A percentile compares a stretch with the other conserved stretches of the same genome.
Conservation (phyloP, 495 filamentous ascomycete species). For the Aspergillus carlsbadensis region DNA sequence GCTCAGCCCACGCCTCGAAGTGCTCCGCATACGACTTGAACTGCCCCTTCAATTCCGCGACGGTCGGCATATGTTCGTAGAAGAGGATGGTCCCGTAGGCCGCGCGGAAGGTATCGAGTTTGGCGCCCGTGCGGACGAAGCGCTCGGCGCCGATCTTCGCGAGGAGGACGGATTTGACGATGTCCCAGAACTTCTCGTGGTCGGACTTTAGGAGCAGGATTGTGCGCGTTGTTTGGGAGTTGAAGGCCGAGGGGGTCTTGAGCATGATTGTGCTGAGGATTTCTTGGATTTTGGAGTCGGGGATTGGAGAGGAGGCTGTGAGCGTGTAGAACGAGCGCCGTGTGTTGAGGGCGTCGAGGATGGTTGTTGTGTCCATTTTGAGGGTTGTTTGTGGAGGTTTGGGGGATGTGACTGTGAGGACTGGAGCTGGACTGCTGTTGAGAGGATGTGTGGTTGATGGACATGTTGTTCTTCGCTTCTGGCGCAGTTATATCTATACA, state of each 20-base stretch:
- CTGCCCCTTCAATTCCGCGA: slow-evolving; percentile 21
- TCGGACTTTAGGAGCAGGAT: slow-evolving; percentile 33
- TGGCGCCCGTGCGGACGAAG: slow-evolving; percentile 13
- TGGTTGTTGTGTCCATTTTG: background rate
- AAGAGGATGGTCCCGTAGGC: slow-evolving; percentile 41
- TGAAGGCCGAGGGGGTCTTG: slow-evolving; percentile 33
- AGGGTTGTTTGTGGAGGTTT: no score
- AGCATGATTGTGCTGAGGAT: slow-evolving; percentile 28
- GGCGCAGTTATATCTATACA: no score
- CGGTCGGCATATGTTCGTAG: slow-evolving; percentile 25
- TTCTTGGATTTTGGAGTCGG: slow-evolving; percentile 3
- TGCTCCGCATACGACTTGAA: slow-evolving; percentile 28
- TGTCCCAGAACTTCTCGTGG: slow-evolving; percentile 39
- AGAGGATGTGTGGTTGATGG: no score
- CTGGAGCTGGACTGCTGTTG: no score
- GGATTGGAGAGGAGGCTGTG: background rate
- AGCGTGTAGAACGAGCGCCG: slow-evolving; percentile 10
- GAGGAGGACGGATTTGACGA: slow-evolving; percentile 27
- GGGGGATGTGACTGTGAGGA: no score
- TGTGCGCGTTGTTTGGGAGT: slow-evolving; percentile 36
- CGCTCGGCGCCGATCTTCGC: slow-evolving; percentile 18
- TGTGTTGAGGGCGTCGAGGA: background rate
- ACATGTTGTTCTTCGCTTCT: no score
- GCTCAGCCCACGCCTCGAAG: slow-evolving; percentile 34
- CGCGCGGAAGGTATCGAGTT: slow-evolving; percentile 25